Evolutionary conservation across 2,329 filamentous ascomycete species (phyloP).

Genomic region (Penicillium nordicum): DNA sequence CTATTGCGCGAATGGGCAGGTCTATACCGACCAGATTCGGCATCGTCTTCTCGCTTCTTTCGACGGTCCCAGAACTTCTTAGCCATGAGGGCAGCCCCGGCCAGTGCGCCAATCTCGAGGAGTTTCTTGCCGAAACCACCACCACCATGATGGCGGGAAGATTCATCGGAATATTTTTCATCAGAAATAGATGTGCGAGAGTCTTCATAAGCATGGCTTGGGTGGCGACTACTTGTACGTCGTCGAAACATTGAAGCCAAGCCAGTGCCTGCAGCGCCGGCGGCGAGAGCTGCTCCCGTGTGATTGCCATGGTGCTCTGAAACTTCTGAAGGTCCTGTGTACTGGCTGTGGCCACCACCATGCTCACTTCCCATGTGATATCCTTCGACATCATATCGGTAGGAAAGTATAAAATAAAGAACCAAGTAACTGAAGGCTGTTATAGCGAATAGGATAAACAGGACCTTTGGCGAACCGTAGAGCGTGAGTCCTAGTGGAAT

Average conservation of each 20-base stretch:
- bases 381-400: conserved; percentile 54
- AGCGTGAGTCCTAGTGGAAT: conserved; percentile 84
- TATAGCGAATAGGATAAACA: conserved; percentile 82
- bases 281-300: conserved; percentile 46
- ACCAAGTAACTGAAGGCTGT: conserved; percentile 71
- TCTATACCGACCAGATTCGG: conserved; percentile 52
- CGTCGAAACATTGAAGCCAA: conserved; percentile 51
- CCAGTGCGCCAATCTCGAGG: conserved; percentile 57
- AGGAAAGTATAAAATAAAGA: conserved; percentile 76
- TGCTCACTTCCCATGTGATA: conserved; percentile 54
- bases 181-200: conserved; percentile 59
- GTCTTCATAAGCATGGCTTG: conserved; percentile 42
- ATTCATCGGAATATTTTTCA: conserved; percentile 62
- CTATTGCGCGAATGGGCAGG: conserved; percentile 50
- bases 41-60: conserved; percentile 52
- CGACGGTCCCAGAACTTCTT: conserved; percentile 58
- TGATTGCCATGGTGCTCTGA: conserved; percentile 45
- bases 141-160: conserved; percentile 30
- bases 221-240: conserved; percentile 43
- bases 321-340: conserved; percentile 50
- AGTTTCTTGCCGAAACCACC: conserved; percentile 60
- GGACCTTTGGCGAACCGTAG: conserved; percentile 80
- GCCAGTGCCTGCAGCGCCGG: conserved; percentile 56
- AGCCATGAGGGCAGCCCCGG: conserved; percentile 62
- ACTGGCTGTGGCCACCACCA: conserved; percentile 58